These are phyloP conservation scores for Yarrowia yakushimensis DNA, from an alignment of 805 yeast species.

Conservation along the genomic window DNA sequence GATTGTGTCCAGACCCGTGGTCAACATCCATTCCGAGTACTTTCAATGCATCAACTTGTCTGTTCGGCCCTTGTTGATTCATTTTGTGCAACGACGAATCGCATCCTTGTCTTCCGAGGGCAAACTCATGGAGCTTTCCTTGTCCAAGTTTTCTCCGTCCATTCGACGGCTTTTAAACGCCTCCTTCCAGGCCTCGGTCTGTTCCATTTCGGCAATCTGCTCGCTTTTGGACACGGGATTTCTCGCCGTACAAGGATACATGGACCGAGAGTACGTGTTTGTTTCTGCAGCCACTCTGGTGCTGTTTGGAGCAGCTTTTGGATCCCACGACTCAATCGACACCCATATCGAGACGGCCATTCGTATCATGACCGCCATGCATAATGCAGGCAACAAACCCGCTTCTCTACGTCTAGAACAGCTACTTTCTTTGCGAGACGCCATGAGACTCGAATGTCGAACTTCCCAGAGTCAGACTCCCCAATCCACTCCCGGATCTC, in stretches of 20 bases:
- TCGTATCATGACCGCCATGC: constrained; percentile 26
- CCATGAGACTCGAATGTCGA: constrained; percentile 25
- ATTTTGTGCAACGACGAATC: constrained; percentile 31
- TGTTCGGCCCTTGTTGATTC: constrained; percentile 31
- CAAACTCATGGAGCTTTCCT: constrained; percentile 26
- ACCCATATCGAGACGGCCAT: constrained; percentile 29
- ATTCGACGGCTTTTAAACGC: constrained; percentile 29
- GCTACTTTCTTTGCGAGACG: constrained; percentile 25
- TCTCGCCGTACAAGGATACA: constrained; percentile 29
- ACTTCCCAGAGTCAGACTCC: not conserved
- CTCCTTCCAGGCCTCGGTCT: constrained; percentile 32
- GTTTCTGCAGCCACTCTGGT: constrained; percentile 32
- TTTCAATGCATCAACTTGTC: constrained; percentile 32
- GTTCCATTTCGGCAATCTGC: constrained; percentile 29
- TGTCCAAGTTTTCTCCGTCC: constrained; percentile 27
- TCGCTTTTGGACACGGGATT: constrained; percentile 20
- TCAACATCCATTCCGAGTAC: constrained; percentile 31
- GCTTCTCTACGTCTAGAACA: constrained; percentile 28
- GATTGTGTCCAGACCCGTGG: constrained; percentile 27
- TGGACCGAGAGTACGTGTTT: constrained; percentile 32
- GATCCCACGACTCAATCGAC: constrained; percentile 27
- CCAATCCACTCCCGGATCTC: not conserved
- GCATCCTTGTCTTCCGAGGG: constrained; percentile 5
- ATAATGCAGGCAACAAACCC: constrained; percentile 28
- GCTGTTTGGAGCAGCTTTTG: constrained; percentile 31